Base-by-base conservation (phyloP, 2,329 filamentous ascomycete species). In the Alternaria dauci region DNA sequence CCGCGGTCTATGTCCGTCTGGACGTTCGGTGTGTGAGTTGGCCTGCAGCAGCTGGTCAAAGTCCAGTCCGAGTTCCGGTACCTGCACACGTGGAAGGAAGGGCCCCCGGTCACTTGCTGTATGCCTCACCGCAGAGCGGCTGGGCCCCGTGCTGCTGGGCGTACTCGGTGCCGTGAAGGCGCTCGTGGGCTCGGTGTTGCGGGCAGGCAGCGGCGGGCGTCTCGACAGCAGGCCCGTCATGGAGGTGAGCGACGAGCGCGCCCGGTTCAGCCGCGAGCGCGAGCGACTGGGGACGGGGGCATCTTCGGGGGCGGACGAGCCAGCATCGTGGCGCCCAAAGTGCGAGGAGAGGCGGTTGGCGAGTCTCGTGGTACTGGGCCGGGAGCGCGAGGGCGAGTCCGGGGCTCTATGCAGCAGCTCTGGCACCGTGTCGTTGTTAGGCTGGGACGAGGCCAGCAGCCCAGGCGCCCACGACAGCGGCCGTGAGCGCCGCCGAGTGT, bases 1-100 rank as follows among this genome's bases (percentile, higher is more conserved):
- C 2, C 72, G 64, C n/a, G 71, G 68, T 3, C 66, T 23, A 14
- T 63, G 63, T 25, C 69, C 48, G 47, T 65, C 68, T 16, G 63
- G 60, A 8, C 64, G 63, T 18, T 73, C 68, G 46, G 62, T 52
- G 41, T 62, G 62, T 14, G 66, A 51, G 58, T 56, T 60, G 62
- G 59, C 62, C 7, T 63, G 53, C 36, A 67, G 61, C 18, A 78
- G 65, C 54, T 77, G 73, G 54, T 79, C 78, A 48, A 80, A 78
- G 64, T 77, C 73, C 28, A 79, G 64, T 44, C 78, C 78, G 44
- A 80, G 70, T 9, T 78, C 77, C 18, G 77, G 77, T 6, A 77
- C 68, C 46, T 73, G 74, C 16, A 75, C 64, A 4, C 67, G 70
- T 4, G 77, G 77, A 8, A 75, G 67, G 60, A 72, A 72, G 38